A percentile compares a stretch with the other conserved stretches of the same genome.
Conservation (phyloP, 495 filamentous ascomycete species). For the Bacidia rubella region DNA sequence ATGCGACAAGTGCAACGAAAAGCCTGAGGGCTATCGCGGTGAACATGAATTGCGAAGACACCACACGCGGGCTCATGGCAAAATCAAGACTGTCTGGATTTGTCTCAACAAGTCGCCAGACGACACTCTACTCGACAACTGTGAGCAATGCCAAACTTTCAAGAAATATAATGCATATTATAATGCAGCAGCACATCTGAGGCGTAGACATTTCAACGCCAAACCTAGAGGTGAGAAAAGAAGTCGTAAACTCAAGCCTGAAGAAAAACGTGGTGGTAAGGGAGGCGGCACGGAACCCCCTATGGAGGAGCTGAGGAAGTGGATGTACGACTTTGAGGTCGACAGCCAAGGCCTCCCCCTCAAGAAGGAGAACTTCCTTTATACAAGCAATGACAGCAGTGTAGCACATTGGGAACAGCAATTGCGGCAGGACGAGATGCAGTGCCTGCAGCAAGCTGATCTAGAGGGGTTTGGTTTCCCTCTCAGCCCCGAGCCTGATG, state of each 20-base stretch:
- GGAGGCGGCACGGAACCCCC: constrained; percentile 71
- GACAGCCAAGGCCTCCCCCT: constrained; percentile 10
- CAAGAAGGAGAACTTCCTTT: not conserved
- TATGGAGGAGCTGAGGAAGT: constrained; percentile 68
- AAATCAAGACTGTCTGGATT: constrained; percentile 43
- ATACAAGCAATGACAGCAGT: not conserved
- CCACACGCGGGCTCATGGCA: constrained; percentile 57
- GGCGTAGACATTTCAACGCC: constrained; percentile 75
- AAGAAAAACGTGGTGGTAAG: constrained; percentile 62
- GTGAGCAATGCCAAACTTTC: constrained; percentile 66
- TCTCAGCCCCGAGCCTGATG: not conserved
- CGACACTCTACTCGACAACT: constrained; percentile 38
- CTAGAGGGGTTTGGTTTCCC: not conserved
- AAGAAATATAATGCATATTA: constrained; percentile 90
- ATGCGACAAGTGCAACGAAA: constrained; percentile 59
- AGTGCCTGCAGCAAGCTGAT: not conserved
- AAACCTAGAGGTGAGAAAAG: constrained; percentile 37
- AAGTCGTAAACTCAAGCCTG: constrained; percentile 42
- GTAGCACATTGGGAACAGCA: not conserved
- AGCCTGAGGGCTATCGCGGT: constrained; percentile 80
- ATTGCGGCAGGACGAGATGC: not conserved
- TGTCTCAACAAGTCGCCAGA: constrained; percentile 48
- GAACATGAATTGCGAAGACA: constrained; percentile 89
- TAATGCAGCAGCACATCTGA: constrained; percentile 85
- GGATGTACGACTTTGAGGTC: constrained; percentile 60